Conservation (phyloP, 768 basidiomycete genomes). For the Boletus patriciae region DNA sequence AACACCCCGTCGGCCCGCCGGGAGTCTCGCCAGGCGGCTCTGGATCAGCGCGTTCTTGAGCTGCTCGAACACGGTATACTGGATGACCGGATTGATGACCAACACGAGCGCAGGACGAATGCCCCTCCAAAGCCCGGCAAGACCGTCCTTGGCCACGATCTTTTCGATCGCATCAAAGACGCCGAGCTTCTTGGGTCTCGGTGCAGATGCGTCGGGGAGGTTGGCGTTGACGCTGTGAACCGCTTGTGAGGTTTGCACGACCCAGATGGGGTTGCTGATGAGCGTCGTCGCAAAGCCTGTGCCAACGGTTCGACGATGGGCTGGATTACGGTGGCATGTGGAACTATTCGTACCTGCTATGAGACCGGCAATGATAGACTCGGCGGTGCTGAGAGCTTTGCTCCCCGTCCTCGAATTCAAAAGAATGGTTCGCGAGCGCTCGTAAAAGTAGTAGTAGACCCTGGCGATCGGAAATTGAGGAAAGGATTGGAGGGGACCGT, state of each 20-base stretch:
- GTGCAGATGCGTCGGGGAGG: constrained; percentile 30
- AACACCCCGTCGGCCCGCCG: constrained; percentile 44
- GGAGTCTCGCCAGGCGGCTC: constrained; percentile 54
- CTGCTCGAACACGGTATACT: constrained; percentile 94
- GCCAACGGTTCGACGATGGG: not conserved
- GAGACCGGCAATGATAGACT: constrained; percentile 85
- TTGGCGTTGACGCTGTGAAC: constrained; percentile 51
- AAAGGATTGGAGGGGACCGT: not conserved
- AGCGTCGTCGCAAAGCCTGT: constrained; percentile 86
- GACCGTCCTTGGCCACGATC: constrained; percentile 73
- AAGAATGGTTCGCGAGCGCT: constrained; percentile 60
- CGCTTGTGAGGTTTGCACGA: constrained; percentile 88
- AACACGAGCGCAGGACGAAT: constrained; percentile 91
- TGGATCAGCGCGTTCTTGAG: constrained; percentile 81
- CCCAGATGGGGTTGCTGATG: constrained; percentile 95
- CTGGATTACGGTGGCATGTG: not conserved
- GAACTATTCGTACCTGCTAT: constrained; percentile 63
- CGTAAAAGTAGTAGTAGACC: constrained; percentile 93
- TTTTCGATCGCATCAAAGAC: constrained; percentile 64
- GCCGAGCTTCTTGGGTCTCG: constrained; percentile 58
- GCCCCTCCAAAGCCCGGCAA: constrained; percentile 85
- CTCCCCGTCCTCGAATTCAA: constrained; percentile 53
- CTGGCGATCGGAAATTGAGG: constrained; percentile 37
- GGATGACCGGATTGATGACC: constrained; percentile 92
- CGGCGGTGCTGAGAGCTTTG: constrained; percentile 77